phyloP scores from a whole-genome alignment of 2,329 filamentous ascomycete species.

The Stylonectria norvegica region DNA sequence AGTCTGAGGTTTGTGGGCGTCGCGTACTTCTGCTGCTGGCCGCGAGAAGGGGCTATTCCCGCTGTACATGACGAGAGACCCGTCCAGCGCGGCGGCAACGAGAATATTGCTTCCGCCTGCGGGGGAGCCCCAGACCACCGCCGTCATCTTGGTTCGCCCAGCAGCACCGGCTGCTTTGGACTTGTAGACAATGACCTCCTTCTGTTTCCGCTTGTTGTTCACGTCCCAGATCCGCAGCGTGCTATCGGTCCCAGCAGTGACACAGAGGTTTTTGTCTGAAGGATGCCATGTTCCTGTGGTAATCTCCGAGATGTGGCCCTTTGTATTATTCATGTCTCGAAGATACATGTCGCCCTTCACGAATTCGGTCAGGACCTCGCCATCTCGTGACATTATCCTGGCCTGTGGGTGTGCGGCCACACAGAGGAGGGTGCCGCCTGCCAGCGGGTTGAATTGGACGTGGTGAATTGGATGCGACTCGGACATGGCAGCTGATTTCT shows the following conservation, averaged over 20 bases:
- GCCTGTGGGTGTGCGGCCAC: conserved; percentile 87
- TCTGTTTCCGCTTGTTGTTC: conserved; percentile 84
- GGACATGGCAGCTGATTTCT: conserved; percentile 66
- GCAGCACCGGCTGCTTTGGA: conserved; percentile 84
- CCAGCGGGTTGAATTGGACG: conserved; percentile 79
- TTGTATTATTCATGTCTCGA: conserved; percentile 95
- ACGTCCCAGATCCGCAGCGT: conserved; percentile 96
- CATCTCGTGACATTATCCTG: conserved; percentile 84
- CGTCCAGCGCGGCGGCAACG: conserved; percentile 80
- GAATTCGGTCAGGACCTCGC: conserved; percentile 80
- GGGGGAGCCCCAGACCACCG: conserved; percentile 79
- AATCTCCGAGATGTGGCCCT: conserved; percentile 91
- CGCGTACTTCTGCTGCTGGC: conserved; percentile 76
- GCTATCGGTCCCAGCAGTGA: conserved; percentile 91
- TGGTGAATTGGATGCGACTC: conserved; percentile 89
- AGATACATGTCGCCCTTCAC: conserved; percentile 99
- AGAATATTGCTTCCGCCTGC: conserved; percentile 76
- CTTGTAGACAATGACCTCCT: conserved; percentile 93
- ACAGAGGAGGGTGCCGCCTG: conserved; percentile 78
- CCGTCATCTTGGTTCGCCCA: conserved; percentile 89
- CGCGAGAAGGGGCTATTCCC: conserved; percentile 83
- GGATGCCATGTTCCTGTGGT: conserved; percentile 91
- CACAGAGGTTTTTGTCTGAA: conserved; percentile 75
- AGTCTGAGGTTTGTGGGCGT: conserved; percentile 77
- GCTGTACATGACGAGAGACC: conserved; percentile 85